These are phyloP conservation scores for Parmales sp. DNA, from an alignment of 108 stramenopile genomes.

Conservation along the genomic window DNA sequence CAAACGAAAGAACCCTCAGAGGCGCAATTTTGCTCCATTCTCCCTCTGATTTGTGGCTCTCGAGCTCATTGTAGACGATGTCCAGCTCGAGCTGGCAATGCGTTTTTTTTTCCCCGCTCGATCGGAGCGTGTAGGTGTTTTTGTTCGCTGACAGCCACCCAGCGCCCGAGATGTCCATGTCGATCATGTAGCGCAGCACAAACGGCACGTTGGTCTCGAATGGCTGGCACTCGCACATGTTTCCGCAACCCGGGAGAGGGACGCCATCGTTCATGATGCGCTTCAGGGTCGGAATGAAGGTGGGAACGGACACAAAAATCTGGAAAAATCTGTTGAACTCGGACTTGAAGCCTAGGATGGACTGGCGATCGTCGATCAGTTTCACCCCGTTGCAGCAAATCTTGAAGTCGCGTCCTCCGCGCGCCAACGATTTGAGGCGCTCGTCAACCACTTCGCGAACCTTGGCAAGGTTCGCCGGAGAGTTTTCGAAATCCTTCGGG, in stretches of 20 bases:
- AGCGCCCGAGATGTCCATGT: constrained; percentile 80
- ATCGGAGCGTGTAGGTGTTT: constrained; percentile 67
- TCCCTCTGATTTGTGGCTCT: constrained; percentile 77
- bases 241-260: constrained; percentile 49
- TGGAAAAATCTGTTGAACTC: constrained; percentile 65
- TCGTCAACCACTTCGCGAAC: constrained; percentile 31
- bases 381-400: constrained; percentile 51
- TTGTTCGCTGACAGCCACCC: constrained; percentile 86
- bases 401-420: neutral
- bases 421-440: neutral
- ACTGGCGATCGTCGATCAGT: constrained; percentile 43
- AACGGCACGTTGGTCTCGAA: constrained; percentile 98
- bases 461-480: constrained; percentile 35
- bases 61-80: constrained; percentile 75
- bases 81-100: constrained; percentile 94
- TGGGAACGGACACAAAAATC: constrained; percentile 83
- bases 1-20: constrained; percentile 85
- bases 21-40: constrained; percentile 95
- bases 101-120: constrained; percentile 41
- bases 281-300: constrained; percentile 76
- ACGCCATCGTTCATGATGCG: constrained; percentile 88
- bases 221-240: constrained; percentile 31
- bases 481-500: constrained; percentile 43
- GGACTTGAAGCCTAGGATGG: constrained; percentile 81
- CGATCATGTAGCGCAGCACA: constrained; percentile 97